Evolutionary conservation across 163 green algal species (phyloP).

Genomic region (Dunaliella salina): DNA sequence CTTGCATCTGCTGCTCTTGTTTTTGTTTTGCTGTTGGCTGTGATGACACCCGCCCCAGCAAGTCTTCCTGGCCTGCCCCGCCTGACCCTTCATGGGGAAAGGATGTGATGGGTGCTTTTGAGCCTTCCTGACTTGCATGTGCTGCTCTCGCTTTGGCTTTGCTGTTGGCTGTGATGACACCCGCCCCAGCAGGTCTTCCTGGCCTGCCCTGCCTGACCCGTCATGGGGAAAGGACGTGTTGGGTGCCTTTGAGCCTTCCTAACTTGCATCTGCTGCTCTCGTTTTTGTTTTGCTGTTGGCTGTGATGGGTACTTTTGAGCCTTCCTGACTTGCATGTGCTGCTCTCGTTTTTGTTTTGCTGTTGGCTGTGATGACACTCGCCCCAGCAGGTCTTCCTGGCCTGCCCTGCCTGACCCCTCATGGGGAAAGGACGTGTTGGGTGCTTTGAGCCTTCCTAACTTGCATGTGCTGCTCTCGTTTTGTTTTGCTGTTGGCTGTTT

Average conservation of each 20-base stretch:
- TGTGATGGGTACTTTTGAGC: not conserved
- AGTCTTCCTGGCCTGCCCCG: not conserved
- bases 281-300: not conserved
- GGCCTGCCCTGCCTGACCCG: not conserved
- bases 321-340: not conserved
- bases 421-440: too few relatives aligned
- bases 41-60: not conserved
- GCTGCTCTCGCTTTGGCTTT: too few relatives aligned
- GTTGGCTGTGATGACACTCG: too few relatives aligned
- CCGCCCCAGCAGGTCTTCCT: not conserved
- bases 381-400: too few relatives aligned
- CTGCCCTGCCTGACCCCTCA: too few relatives aligned
- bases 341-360: too few relatives aligned
- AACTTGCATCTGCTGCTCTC: too few relatives aligned
- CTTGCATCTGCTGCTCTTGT: too few relatives aligned
- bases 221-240: not conserved
- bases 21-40: not conserved
- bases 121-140: not conserved
- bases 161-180: not conserved
- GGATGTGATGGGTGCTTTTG: not conserved
- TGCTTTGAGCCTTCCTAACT: too few relatives aligned
- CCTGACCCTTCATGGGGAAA: not conserved
- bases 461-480: not conserved
- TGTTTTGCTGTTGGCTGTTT: not conserved
- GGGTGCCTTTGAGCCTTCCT: not conserved